Evolutionary conservation across 768 basidiomycete species (phyloP), one percentile per base, ranked within the genome.

Genomic region (Clavulina sp.): DNA sequence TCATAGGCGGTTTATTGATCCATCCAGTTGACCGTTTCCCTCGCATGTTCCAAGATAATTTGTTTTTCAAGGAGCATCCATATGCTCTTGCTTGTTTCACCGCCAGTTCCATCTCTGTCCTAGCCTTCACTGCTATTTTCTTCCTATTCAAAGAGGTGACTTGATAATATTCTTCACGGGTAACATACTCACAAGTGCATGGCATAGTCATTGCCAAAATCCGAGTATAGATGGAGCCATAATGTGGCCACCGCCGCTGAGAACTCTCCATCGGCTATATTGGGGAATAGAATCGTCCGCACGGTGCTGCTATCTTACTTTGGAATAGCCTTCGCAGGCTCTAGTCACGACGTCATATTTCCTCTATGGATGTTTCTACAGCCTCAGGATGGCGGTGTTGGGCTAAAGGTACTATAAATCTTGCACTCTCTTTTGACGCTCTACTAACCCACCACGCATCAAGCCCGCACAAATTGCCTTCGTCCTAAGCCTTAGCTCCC

Each of bases 341-440:
- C 43, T 3, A 56, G 51, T 6, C 30, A 56, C 23, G 55, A 57
- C 19, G 41, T 44, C 31, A 47, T 56, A n/a, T 53, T 55, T 36
- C 47, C 50, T 5, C 48, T 57, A 19, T 57, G 54, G 57, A 57
- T 57, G 40, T 57, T 49, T 19, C 52, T 48, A 38, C 50, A 51
- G 26, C 18, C 56, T 30, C 38, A 36, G 2, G 41, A 52, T 24
- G 54, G 57, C 16, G 57, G 57, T 9, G 29, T 57, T 32, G 54
- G 57, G 7, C 50, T 57, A 18, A 52, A 31, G 29, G 57, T 57
- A 30, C 43, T 51, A 19, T 23, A 44, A 24, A 13, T 13, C 36
- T 38, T 38, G 36, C 21, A 1, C 36, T n/a, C n/a, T n/a, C n/a
- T 38, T 9, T 38, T 9, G 34, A 38, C 34, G 9, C 19, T 9